These are phyloP conservation scores for Protomyces pachydermus DNA, from an alignment of 1,139 yeast genomes.

Conservation along the genomic window DNA sequence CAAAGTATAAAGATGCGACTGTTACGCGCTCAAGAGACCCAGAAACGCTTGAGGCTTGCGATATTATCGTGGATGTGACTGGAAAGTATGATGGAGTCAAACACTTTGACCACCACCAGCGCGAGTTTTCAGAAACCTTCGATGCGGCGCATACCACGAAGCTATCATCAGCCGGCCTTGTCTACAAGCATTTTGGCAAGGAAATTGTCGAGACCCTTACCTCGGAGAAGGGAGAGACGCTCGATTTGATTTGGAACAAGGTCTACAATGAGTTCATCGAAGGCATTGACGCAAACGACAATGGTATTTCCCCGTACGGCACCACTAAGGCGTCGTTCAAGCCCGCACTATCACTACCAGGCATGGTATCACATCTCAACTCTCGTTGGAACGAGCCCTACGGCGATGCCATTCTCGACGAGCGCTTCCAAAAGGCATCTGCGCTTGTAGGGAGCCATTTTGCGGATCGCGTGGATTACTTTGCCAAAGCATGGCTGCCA, in stretches of 20 bases:
- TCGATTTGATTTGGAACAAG: slow-evolving; percentile 64
- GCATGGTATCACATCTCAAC: slow-evolving; percentile 69
- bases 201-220: slow-evolving; percentile 55
- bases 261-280: slow-evolving; percentile 82
- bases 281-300: slow-evolving; percentile 92
- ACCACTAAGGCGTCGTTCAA: slow-evolving; percentile 38
- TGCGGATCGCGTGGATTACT: slow-evolving; percentile 58
- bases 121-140: slow-evolving; percentile 66
- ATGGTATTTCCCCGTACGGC: slow-evolving; percentile 74
- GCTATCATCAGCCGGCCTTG: slow-evolving; percentile 87
- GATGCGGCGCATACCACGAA: slow-evolving; percentile 54
- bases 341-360: slow-evolving; percentile 54
- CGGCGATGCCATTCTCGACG: slow-evolving; percentile 58
- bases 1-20: slow-evolving; percentile 60
- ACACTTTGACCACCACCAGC: slow-evolving; percentile 93
- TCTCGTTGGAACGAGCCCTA: slow-evolving; percentile 70
- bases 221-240: slow-evolving; percentile 40
- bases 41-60: slow-evolving; percentile 75
- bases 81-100: slow-evolving; percentile 88
- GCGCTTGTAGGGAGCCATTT: slow-evolving; percentile 79
- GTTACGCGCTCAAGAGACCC: slow-evolving; percentile 81
- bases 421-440: slow-evolving; percentile 64
- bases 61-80: slow-evolving; percentile 89
- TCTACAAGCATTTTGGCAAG: slow-evolving; percentile 78
- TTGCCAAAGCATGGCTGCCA: slow-evolving; percentile 86